phyloP scores from a whole-genome alignment of 208 protist species.

The Wallacemonas sp. region DNA sequence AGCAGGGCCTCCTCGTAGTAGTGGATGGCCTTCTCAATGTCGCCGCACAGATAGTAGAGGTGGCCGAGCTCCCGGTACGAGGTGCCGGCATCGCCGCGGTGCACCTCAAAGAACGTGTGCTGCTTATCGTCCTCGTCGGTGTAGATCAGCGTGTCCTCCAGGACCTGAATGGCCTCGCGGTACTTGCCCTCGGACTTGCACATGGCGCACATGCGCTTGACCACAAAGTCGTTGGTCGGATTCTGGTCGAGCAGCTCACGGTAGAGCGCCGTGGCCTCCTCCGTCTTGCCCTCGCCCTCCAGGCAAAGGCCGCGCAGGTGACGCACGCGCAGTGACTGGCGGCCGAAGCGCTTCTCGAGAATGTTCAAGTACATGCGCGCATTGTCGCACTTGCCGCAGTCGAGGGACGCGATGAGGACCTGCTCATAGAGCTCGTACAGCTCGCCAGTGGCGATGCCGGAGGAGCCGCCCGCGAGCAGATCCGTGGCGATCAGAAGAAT shows the following conservation, averaged over 20 bases:
- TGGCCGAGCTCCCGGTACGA: conserved; percentile 68
- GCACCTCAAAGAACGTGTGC: conserved; percentile 70
- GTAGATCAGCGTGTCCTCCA: conserved; percentile 73
- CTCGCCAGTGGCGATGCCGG: conserved; percentile 49
- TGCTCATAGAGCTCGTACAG: conserved; percentile 79
- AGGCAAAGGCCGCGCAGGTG: conserved; percentile 77
- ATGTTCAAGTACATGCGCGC: conserved; percentile 62
- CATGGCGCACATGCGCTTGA: conserved; percentile 75
- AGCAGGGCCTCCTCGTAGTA: conserved; percentile 78
- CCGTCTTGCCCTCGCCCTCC: conserved; percentile 63
- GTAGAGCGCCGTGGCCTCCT: conserved; percentile 69
- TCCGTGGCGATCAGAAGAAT: conserved; percentile 77
- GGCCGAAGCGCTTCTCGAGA: conserved; percentile 77
- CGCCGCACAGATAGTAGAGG: conserved; percentile 66
- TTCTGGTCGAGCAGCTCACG: conserved; percentile 49
- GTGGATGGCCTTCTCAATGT: conserved; percentile 53
- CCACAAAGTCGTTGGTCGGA: conserved; percentile 65
- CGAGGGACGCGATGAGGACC: conserved; percentile 76
- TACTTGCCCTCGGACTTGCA: conserved; percentile 73
- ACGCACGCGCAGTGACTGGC: conserved; percentile 64
- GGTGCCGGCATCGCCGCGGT: conserved; percentile 44
- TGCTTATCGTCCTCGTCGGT: conserved; percentile 63
- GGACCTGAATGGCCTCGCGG: conserved; percentile 63
- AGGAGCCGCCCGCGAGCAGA: conserved; percentile 63
- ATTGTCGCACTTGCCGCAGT: conserved; percentile 65